A percentile compares a stretch with the other conserved stretches of the same genome.
Evolutionary conservation across 768 basidiomycete species (phyloP).

Genomic region (Phanerochaete sordida): DNA sequence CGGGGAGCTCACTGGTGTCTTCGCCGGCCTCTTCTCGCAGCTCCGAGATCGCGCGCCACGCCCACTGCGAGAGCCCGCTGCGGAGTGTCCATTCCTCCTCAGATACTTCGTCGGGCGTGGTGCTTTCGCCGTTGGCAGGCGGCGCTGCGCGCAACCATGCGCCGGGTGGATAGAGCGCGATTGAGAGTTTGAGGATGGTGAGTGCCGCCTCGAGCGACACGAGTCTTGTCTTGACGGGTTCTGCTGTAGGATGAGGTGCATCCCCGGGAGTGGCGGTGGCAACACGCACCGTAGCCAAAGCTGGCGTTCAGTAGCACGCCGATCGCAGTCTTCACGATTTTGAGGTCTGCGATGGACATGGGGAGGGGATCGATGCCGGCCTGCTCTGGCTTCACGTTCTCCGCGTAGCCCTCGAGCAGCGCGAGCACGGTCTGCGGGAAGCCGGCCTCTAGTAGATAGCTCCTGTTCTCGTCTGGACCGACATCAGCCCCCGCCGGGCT

Average conservation of each 20-base stretch:
- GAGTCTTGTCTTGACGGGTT: constrained; percentile 66
- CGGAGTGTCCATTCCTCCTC: constrained; percentile 66
- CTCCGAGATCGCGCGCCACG: constrained; percentile 72
- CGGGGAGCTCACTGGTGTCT: constrained; percentile 36
- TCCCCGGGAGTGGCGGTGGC: neutral
- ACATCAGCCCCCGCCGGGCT: constrained; percentile 22
- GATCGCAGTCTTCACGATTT: constrained; percentile 71
- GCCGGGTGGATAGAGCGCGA: constrained; percentile 69
- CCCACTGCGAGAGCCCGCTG: constrained; percentile 66
- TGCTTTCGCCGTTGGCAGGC: constrained; percentile 10
- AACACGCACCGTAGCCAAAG: constrained; percentile 66
- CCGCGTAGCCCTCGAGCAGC: constrained; percentile 63
- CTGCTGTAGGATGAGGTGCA: constrained; percentile 32
- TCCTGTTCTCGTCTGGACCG: constrained; percentile 68
- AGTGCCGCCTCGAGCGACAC: constrained; percentile 65
- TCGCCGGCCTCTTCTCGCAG: constrained; percentile 53
- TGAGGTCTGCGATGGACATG: constrained; percentile 60
- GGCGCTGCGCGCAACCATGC: constrained; percentile 45
- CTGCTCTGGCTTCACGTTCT: constrained; percentile 37
- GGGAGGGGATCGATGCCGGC: constrained; percentile 36
- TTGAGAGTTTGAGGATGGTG: constrained; percentile 65
- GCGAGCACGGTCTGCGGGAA: constrained; percentile 66
- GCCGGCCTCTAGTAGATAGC: constrained; percentile 62
- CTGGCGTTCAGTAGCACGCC: constrained; percentile 78
- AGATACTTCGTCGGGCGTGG: constrained; percentile 23